phyloP scores from a whole-genome alignment of 768 basidiomycete genomes.

The Suillus alpinus region DNA sequence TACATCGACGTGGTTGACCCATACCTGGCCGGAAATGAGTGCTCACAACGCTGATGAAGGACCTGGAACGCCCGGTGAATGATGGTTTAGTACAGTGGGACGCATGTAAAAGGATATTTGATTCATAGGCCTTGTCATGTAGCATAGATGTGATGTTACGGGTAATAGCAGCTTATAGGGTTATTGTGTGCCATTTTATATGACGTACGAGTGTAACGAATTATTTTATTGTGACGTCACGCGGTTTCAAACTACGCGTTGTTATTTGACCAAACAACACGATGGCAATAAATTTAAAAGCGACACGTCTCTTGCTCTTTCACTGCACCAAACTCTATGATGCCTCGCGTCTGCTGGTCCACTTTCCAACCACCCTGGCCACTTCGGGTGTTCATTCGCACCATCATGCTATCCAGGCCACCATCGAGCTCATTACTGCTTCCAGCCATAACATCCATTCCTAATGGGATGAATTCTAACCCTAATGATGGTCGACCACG shows the following conservation, averaged over 20 bases:
- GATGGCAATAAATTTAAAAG: background rate
- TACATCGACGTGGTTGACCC: slow-evolving; percentile 40
- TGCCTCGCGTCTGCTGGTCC: slow-evolving; percentile 5
- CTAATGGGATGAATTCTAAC: slow-evolving; percentile 55
- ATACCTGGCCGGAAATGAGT: slow-evolving; percentile 1
- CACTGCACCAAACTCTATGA: background rate
- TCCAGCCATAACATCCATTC: slow-evolving; percentile 55
- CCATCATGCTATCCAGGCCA: slow-evolving; percentile 20
- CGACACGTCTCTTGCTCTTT: background rate
- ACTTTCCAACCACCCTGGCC: slow-evolving; percentile 37
- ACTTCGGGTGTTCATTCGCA: slow-evolving; percentile 45
- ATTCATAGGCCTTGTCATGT: background rate
- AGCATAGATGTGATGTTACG: background rate
- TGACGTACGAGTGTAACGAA: background rate
- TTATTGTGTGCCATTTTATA: background rate
- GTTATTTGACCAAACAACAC: background rate
- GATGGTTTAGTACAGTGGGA: slow-evolving; percentile 30
- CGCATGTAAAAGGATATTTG: slow-evolving; percentile 6
- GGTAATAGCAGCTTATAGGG: slow-evolving; percentile 1
- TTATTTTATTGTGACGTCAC: slow-evolving; percentile 1
- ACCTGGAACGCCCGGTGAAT: slow-evolving; percentile 8
- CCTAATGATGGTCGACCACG: slow-evolving; percentile 46
- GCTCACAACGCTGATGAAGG: background rate
- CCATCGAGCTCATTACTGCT: slow-evolving; percentile 31
- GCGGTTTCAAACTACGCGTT: background rate